A percentile compares a stretch with the other conserved stretches of the same genome.
These are phyloP conservation scores for Naganishia liquefaciens DNA, from an alignment of 1,284 basidiomycete species.

Conservation along the genomic window DNA sequence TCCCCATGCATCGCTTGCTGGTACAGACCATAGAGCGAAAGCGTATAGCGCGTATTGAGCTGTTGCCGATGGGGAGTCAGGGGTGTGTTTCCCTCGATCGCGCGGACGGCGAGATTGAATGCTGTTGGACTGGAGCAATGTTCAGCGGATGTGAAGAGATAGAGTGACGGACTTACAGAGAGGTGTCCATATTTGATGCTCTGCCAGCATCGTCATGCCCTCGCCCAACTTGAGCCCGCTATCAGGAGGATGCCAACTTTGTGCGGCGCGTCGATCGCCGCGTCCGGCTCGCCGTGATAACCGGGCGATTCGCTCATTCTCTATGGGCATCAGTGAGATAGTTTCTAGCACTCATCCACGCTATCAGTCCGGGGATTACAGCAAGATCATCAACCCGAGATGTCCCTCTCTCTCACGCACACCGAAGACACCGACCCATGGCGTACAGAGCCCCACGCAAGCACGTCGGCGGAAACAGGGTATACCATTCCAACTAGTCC, in stretches of 20 bases:
- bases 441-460: background rate
- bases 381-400: background rate
- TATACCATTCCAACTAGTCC: background rate
- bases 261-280: background rate
- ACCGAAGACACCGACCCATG: constrained; percentile 8
- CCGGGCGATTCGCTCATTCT: background rate
- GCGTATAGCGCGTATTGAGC: constrained; percentile 9
- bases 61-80: background rate
- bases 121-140: background rate
- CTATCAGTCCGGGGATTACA: too few species aligned
- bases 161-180: background rate
- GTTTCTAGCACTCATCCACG: too few species aligned
- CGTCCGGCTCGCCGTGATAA: background rate
- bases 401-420: background rate
- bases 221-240: too few species aligned
- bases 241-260: too few species aligned
- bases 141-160: background rate
- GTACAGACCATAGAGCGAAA: constrained; percentile 9
- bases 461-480: background rate
- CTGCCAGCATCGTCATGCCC: too few species aligned
- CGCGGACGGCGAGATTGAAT: constrained; percentile 8
- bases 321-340: background rate
- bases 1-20: constrained; percentile 79
- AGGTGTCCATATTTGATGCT: background rate
- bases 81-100: background rate